Evolutionary conservation across 148 eudicot genomes (phyloP).

Genomic region (Cornus controversa): DNA sequence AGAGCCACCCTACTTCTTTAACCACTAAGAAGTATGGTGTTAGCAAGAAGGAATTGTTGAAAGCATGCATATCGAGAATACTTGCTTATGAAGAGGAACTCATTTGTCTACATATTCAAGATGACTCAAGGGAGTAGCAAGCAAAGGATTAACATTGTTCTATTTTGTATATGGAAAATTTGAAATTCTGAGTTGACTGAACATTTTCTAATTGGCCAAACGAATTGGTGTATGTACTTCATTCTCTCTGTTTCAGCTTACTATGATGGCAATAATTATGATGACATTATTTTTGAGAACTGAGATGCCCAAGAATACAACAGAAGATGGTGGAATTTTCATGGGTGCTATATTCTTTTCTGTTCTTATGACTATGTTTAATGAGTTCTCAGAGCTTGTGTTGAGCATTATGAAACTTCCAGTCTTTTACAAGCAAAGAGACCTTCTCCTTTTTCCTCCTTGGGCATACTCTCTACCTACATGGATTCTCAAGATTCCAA

Average conservation of each 20-base stretch:
- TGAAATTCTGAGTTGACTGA: neutral
- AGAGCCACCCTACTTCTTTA: slow-evolving; percentile 79
- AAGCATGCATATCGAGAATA: slow-evolving; percentile 72
- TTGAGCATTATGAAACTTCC: slow-evolving; percentile 66
- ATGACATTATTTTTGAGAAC: slow-evolving; percentile 51
- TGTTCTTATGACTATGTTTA: slow-evolving; percentile 50
- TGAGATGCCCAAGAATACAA: slow-evolving; percentile 43
- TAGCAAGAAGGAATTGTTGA: slow-evolving; percentile 63
- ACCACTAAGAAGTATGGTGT: slow-evolving; percentile 65
- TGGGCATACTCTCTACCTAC: slow-evolving; percentile 73
- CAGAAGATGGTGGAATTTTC: slow-evolving; percentile 46
- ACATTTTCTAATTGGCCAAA: neutral
- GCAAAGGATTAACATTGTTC: neutral
- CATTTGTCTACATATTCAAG: slow-evolving; percentile 74
- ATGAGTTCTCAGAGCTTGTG: slow-evolving; percentile 68
- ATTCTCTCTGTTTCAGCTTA: slow-evolving; percentile 33
- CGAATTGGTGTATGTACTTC: neutral
- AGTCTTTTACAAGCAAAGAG: slow-evolving; percentile 73
- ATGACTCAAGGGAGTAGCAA: slow-evolving; percentile 52
- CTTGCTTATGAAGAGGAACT: slow-evolving; percentile 75
- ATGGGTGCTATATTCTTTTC: slow-evolving; percentile 67
- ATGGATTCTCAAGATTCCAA: slow-evolving; percentile 67
- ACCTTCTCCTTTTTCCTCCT: slow-evolving; percentile 65
- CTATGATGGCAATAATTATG: slow-evolving; percentile 44
- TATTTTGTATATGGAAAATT: neutral